Evolutionary conservation across 305 asterid species (phyloP).

Genomic region (Solanum hybrid): DNA sequence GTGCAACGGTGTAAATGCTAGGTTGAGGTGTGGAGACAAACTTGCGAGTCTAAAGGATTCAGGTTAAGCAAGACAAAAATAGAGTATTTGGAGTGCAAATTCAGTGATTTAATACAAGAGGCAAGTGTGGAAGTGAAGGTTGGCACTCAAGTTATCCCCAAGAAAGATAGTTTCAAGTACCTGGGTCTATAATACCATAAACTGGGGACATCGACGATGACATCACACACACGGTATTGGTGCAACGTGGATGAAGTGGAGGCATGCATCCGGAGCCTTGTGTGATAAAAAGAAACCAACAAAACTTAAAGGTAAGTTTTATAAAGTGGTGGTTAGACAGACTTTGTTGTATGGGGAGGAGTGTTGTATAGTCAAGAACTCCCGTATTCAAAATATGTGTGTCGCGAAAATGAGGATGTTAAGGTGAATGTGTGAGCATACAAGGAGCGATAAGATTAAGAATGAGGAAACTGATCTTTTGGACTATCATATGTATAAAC

Average conservation of each 20-base stretch:
- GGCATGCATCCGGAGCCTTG: background rate
- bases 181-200: background rate
- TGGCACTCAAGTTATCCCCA: background rate
- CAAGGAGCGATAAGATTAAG: background rate
- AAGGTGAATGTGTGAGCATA: background rate
- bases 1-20: background rate
- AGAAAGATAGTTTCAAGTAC: background rate
- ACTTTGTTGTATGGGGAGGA: background rate
- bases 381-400: background rate
- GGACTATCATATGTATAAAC: background rate
- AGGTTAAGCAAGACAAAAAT: background rate
- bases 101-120: background rate
- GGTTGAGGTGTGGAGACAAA: background rate
- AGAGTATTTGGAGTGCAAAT: background rate
- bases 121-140: background rate
- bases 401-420: background rate
- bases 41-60: background rate
- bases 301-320: background rate
- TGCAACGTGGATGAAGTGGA: background rate
- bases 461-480: background rate
- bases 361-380: background rate
- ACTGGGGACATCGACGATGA: background rate
- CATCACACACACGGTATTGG: background rate
- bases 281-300: background rate
- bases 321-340: background rate